Evolutionary conservation across 176 grass and related monocot genomes (phyloP).

Genomic region (Oryza rufipogon): DNA sequence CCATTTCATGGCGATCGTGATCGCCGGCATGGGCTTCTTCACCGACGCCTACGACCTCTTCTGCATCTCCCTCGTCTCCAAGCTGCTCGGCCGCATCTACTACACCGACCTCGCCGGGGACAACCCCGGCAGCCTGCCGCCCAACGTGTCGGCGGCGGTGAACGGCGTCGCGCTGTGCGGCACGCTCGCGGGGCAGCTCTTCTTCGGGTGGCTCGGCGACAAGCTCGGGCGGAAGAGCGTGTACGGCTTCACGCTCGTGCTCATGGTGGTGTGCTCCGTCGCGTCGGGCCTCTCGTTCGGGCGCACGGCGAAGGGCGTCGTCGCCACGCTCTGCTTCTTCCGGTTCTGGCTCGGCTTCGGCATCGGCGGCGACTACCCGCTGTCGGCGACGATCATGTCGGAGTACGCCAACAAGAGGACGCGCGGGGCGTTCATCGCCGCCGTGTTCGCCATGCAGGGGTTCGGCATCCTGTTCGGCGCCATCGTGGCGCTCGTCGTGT

Average conservation of each 20-base stretch:
- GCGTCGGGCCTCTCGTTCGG: slow-evolving; percentile 71
- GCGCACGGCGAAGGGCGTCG: slow-evolving; percentile 38
- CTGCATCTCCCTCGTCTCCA: slow-evolving; percentile 65
- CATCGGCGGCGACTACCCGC: slow-evolving; percentile 76
- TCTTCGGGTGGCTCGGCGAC: slow-evolving; percentile 74
- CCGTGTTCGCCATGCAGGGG: slow-evolving; percentile 79
- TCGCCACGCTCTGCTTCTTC: slow-evolving; percentile 75
- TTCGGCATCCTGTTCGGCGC: slow-evolving; percentile 65
- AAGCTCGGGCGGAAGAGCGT: slow-evolving; percentile 68
- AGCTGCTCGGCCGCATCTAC: slow-evolving; percentile 63
- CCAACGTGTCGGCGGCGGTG: slow-evolving; percentile 52
- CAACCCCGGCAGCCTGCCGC: slow-evolving; percentile 43
- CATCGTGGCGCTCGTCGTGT: slow-evolving; percentile 44
- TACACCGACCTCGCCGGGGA: slow-evolving; percentile 32
- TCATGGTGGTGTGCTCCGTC: slow-evolving; percentile 69
- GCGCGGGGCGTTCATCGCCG: slow-evolving; percentile 71
- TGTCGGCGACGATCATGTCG: slow-evolving; percentile 77
- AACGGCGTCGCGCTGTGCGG: slow-evolving; percentile 63
- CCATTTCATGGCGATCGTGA: slow-evolving; percentile 76
- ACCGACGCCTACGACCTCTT: slow-evolving; percentile 83
- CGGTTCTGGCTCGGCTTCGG: slow-evolving; percentile 83
- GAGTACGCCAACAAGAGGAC: slow-evolving; percentile 82
- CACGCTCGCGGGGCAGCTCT: slow-evolving; percentile 18
- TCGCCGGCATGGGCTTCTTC: slow-evolving; percentile 91
- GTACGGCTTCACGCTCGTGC: slow-evolving; percentile 64